A percentile compares a stretch with the other conserved stretches of the same genome.
Conservation (phyloP, 2,329 filamentous ascomycete species). For the Colletotrichum scovillei region DNA sequence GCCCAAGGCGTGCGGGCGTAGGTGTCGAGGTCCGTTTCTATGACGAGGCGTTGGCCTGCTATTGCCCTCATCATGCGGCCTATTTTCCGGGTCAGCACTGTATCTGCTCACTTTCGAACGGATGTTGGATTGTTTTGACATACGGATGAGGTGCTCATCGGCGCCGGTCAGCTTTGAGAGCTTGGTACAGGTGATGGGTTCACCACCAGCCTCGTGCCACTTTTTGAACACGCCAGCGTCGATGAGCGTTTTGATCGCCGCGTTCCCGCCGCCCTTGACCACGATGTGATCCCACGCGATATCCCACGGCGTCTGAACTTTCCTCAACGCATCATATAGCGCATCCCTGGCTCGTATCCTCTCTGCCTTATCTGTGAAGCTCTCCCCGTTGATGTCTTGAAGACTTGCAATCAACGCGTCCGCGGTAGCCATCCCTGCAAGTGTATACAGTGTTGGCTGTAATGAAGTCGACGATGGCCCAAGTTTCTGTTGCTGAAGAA, state of each 20-base stretch:
- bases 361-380: conserved; percentile 48
- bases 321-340: conserved; percentile 43
- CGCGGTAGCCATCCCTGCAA: conserved; percentile 39
- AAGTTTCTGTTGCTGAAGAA: neutral
- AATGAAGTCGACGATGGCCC: neutral
- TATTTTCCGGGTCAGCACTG: conserved; percentile 21
- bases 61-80: conserved; percentile 50
- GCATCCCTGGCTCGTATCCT: conserved; percentile 46
- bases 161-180: conserved; percentile 47
- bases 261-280: conserved; percentile 46
- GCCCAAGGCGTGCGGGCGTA: conserved; percentile 49
- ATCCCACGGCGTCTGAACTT: conserved; percentile 51
- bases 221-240: conserved; percentile 50
- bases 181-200: conserved; percentile 43
- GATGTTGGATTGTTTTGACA: neutral
- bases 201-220: conserved; percentile 46
- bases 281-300: conserved; percentile 51
- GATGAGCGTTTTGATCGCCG: conserved; percentile 50
- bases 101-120: too few species aligned
- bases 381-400: conserved; percentile 39
- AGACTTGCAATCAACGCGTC: conserved; percentile 42
- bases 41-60: conserved; percentile 48
- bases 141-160: conserved; percentile 47
- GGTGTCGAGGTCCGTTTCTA: conserved; percentile 47
- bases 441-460: neutral